Evolutionary conservation across 768 basidiomycete genomes (phyloP).

Genomic region (Mycena sanguinolenta): DNA sequence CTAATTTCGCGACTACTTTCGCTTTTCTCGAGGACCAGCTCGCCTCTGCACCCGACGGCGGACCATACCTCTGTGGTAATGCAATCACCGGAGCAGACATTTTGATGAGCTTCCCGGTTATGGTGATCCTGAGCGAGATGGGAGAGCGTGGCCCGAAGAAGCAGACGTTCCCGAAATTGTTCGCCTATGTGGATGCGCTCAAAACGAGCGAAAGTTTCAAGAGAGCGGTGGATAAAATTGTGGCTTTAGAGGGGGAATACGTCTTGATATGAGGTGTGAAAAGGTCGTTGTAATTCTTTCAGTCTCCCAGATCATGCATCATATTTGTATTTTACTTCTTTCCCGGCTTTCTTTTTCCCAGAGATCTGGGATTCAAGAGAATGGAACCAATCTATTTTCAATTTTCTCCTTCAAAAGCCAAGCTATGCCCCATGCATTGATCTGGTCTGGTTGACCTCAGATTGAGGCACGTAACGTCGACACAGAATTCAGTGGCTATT

Average conservation of each 20-base stretch:
- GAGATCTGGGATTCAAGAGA: too few relatives aligned
- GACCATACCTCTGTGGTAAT: slow-evolving; percentile 31
- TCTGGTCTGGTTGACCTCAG: too few relatives aligned
- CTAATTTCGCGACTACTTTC: slow-evolving; percentile 26
- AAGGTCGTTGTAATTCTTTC: too few relatives aligned
- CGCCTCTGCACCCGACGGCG: slow-evolving; percentile 27
- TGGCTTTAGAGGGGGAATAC: slow-evolving; percentile 33
- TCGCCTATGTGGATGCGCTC: slow-evolving; percentile 28
- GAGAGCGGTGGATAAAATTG: slow-evolving; percentile 35
- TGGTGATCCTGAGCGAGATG: background rate
- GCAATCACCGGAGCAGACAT: slow-evolving; percentile 33
- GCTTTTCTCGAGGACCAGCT: slow-evolving; percentile 35
- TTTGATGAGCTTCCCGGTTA: slow-evolving; percentile 30
- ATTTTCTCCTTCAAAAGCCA: too few relatives aligned
- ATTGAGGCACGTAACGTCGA: too few relatives aligned
- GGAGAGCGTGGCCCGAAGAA: slow-evolving; percentile 13
- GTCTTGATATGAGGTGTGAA: too few relatives aligned
- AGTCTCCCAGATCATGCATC: too few relatives aligned
- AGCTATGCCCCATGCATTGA: too few relatives aligned
- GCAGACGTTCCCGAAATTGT: slow-evolving; percentile 29
- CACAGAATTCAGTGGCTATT: too few relatives aligned
- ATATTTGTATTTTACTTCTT: too few relatives aligned
- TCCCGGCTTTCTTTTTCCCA: too few relatives aligned
- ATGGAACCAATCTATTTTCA: too few relatives aligned
- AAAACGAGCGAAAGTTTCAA: slow-evolving; percentile 29